phyloP scores from a whole-genome alignment of 257 asterid species.

The Primulina eburnea region DNA sequence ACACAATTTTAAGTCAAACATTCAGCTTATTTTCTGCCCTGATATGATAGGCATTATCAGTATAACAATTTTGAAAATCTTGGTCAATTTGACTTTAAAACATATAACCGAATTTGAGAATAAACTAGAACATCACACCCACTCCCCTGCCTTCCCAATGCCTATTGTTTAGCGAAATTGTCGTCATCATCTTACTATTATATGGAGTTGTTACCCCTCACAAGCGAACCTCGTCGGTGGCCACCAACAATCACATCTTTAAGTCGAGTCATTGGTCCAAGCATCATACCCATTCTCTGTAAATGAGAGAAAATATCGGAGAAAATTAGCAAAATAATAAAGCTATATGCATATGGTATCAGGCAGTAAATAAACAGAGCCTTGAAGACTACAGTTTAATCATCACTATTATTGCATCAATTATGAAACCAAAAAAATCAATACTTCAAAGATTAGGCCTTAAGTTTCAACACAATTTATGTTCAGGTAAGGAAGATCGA shows the following conservation, averaged over 20 bases:
- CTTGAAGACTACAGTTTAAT: not conserved
- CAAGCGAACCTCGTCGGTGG: slow-evolving; percentile 44
- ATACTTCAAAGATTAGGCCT: not conserved
- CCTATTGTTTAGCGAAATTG: slow-evolving; percentile 3
- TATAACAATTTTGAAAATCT: slow-evolving; percentile 16
- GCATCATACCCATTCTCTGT: slow-evolving; percentile 53
- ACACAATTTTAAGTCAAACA: not conserved
- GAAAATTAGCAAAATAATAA: slow-evolving; percentile 9
- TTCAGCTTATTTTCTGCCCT: not conserved
- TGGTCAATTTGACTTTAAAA: slow-evolving; percentile 19
- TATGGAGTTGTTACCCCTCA: slow-evolving; percentile 42
- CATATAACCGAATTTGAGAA: slow-evolving; percentile 10
- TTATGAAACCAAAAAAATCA: not conserved
- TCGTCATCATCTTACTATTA: slow-evolving; percentile 45
- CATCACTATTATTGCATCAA: not conserved
- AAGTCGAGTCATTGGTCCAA: slow-evolving; percentile 55
- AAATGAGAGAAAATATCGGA: not conserved
- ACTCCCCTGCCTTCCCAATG: not conserved
- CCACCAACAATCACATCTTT: slow-evolving; percentile 59
- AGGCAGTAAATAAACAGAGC: not conserved
- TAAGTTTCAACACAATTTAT: not conserved
- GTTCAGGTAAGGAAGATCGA: not conserved
- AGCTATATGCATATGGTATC: slow-evolving; percentile 1
- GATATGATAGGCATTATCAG: slow-evolving; percentile 10
- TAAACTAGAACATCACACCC: slow-evolving; percentile 22